Evolutionary conservation across 495 filamentous ascomycete genomes (phyloP), one percentile per base, ranked within the genome.

Genomic region (Sordaria brevicollis): DNA sequence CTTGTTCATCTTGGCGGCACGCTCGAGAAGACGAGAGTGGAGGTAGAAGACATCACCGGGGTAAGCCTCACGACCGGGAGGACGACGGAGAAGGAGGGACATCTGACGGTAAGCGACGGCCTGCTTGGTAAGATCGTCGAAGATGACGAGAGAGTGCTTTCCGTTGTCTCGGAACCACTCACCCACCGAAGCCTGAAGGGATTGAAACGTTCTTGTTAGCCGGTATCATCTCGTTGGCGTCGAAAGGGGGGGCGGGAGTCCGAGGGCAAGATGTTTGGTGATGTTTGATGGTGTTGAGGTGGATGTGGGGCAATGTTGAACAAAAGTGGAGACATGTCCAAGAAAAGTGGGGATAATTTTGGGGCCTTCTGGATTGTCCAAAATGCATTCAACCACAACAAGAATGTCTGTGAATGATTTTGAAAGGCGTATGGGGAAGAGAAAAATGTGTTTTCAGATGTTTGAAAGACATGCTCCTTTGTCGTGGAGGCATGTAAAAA

Each of bases 31-130:
- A 91, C 95, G 95, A 74, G 95, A 99, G 89, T 99, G 95, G 75
- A 99, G 93, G 88, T 99, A 99, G 93, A 99, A 99, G 76, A 99
- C 95, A 77, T 99, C 95, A 89, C 95, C 95, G 79, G 95, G 95
- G 88, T 98, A 98, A 77, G 94, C 96, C 91, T 99, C 96, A 94
- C 95, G 95, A 84, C 95, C 95, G 69, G 95, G 95, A 76, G 95
- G 95, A 87, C 95, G 95, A 89, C 95, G 96, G 79, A 99, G 94
- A 76, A 99, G 86, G 67, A 99, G 92, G 72, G 95, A 98, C 95
- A 99, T 99, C 85, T 99, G 95, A 87, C 95, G 94, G 85, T 99
- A 99, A 75, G 95, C 95, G 77, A 99, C 95, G 79, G 95, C 95
- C 86, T 99, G 95, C 89, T 98, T 97, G 78, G 94, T 95, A 69